Base-by-base conservation (phyloP, 192 early-diverging fungal genomes). In the Diversispora epigaea region DNA sequence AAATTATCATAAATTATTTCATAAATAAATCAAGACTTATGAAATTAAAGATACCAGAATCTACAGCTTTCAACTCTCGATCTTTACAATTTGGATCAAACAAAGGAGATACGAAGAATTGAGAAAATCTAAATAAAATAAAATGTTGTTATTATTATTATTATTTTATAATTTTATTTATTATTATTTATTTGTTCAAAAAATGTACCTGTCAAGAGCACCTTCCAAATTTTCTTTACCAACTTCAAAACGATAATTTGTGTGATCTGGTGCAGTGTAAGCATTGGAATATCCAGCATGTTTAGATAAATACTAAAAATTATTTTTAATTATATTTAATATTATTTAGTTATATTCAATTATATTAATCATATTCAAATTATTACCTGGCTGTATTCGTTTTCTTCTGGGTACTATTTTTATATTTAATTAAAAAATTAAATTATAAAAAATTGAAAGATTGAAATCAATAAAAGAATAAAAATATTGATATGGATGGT, bases 61-160 rank as follows among this genome's bases (percentile, higher is more conserved):
- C 95, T 10, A 98, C 94, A 0, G 96, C 96, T 6, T 84, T 80
- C 72, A 97, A 82, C 80, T 98, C 96, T 41, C 96, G 87, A 22
- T 97, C 96, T 6, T 90, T 94, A 80, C 93, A 93, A 62, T 84
- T 87, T 9, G 89, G 88, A 63, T 85, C 83, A 79, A 97, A 97
- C 49, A 93, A 85, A 10, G 96, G 96, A 32, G 85, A 80, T 32
- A 94, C 92, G 79, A 98, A 98, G 79, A 97, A 98, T 76, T 95
- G 92, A 9, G 93, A 81, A 73, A 94, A 84, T 52, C 83, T 77
- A 77, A 47, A 45, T 12, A 17, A 67, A 69, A 39, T n/a, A n/a
- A 25, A 32, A 32, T 32, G 25, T 32, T 54, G n/a, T 71, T 19
- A n/a, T 50, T 10, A 71, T 14, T 71, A 73, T 40, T 5, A 40